phyloP scores from a whole-genome alignment of 2,329 filamentous ascomycete species.

The Grosmannia serpens region DNA sequence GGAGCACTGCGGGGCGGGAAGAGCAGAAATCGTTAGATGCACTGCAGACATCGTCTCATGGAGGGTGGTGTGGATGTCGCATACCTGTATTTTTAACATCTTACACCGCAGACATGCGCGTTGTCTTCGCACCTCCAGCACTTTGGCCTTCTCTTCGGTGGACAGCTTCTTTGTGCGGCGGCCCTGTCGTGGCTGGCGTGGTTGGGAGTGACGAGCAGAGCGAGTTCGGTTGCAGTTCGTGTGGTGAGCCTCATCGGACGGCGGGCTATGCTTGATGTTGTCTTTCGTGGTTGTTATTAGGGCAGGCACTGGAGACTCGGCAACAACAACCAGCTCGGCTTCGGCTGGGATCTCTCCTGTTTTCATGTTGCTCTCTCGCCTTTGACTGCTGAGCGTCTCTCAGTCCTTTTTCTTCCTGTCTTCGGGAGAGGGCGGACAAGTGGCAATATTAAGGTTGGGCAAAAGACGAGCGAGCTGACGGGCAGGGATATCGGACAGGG shows the following conservation, averaged over 20 bases:
- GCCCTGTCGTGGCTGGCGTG: conserved; percentile 2
- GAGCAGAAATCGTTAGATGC: not conserved
- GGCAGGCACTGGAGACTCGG: not conserved
- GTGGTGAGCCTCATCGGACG: not conserved
- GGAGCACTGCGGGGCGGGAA: conserved; percentile 14
- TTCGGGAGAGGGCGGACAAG: not conserved
- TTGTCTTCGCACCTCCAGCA: conserved; percentile 16
- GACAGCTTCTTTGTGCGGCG: conserved; percentile 15
- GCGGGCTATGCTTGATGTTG: not conserved
- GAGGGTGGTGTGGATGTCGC: not conserved
- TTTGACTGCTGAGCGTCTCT: not conserved
- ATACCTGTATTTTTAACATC: conserved; percentile 19
- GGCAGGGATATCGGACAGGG: conserved; percentile 1
- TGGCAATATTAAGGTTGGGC: conserved; percentile 1
- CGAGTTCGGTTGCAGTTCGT: not conserved
- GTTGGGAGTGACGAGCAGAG: not conserved
- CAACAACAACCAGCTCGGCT: not conserved
- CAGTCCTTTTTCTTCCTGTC: not conserved
- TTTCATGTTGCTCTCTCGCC: conserved; percentile 1
- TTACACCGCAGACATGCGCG: conserved; percentile 18
- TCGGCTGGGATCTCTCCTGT: not conserved
- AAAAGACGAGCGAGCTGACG: not conserved
- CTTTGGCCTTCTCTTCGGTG: conserved; percentile 14
- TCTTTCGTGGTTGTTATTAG: not conserved
- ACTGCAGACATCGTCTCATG: not conserved